Conservation (phyloP, 2,329 filamentous ascomycete species). For the Acephala macrosclerotiorum region DNA sequence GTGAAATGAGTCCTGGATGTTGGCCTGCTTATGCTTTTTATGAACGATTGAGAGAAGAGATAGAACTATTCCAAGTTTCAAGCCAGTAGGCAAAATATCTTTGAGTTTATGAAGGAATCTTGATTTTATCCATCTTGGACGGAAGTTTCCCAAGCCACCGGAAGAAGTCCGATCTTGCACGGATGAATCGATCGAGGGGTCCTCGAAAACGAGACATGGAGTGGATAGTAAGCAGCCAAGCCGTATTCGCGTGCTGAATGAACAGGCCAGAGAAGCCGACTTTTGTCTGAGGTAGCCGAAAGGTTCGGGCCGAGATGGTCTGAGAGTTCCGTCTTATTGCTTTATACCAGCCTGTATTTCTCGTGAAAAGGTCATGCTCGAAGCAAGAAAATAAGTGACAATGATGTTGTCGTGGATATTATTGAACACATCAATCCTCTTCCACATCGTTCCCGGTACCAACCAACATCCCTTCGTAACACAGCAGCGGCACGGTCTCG, state of each 20-base stretch:
- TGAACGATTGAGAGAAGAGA: background rate
- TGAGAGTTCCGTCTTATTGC: no score
- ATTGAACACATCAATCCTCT: background rate
- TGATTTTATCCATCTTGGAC: background rate
- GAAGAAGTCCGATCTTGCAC: background rate
- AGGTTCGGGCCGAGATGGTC: constrained; percentile 17
- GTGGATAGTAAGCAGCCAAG: background rate
- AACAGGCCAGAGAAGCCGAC: background rate
- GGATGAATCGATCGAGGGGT: background rate
- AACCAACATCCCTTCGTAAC: constrained; percentile 7
- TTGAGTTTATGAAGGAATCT: background rate
- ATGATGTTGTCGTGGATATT: background rate
- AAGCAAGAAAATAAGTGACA: no score
- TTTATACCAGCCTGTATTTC: no score
- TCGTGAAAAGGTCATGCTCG: no score
- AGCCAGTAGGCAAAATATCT: background rate
- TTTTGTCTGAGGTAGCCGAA: background rate
- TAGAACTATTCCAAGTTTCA: background rate
- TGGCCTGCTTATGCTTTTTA: background rate
- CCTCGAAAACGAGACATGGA: background rate
- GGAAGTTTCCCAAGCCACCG: background rate
- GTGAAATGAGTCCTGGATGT: background rate
- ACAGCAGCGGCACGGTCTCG: constrained; percentile 31
- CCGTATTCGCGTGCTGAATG: background rate
- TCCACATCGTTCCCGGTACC: background rate